Base-by-base conservation (phyloP, 2,329 filamentous ascomycete species). In the Colletotrichum salicis region DNA sequence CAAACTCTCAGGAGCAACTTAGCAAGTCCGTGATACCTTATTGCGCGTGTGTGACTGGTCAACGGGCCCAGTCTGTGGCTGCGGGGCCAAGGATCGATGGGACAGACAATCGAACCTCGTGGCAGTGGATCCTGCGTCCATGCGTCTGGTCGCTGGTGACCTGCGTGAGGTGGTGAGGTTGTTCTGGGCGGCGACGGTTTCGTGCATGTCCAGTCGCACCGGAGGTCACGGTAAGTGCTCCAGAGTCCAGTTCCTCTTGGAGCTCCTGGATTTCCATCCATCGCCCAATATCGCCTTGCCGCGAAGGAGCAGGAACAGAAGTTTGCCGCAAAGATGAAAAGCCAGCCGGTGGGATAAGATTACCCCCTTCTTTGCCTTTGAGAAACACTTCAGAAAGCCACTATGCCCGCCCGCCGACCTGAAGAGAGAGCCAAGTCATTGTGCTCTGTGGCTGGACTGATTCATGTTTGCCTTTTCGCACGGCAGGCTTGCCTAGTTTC, bases 401-500 rank as follows among this genome's bases (percentile, higher is more conserved):
- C 15, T 4, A 2, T 27, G 24, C 33, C 52, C n/a, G 41, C 24
- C 29, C n/a, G 41, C 24, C 29, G n/a, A 33, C 48, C 33, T 5
- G 15, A 19, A 55, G 52, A 24, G 11, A 35, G 27, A 48, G 6
- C 37, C 2, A 24, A 52, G 13, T 31, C 45, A n/a, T 41, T 45
- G 24, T 45, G 33, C 55, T 27, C 56, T 56, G 59, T 22, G 35
- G 35, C 35, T 69, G 60, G 27, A 59, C 65, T 45, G 60, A 64
- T 48, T 69, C 55, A 41, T 70, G 59, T 64, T 70, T 70, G 65
- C 29, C 59, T 72, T 61, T 61, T 64, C 15, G 27, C 11, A n/a
- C 19, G 22, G 65, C 52, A 54, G 15, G 31, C 51, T 52, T 51
- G 31, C 22, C 5, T 22, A 62, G 68, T 63, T 68, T 63, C 58